These are phyloP conservation scores for Mortierella sp. DNA, from an alignment of 371 early-diverging fungal genomes.

Conservation along the genomic window DNA sequence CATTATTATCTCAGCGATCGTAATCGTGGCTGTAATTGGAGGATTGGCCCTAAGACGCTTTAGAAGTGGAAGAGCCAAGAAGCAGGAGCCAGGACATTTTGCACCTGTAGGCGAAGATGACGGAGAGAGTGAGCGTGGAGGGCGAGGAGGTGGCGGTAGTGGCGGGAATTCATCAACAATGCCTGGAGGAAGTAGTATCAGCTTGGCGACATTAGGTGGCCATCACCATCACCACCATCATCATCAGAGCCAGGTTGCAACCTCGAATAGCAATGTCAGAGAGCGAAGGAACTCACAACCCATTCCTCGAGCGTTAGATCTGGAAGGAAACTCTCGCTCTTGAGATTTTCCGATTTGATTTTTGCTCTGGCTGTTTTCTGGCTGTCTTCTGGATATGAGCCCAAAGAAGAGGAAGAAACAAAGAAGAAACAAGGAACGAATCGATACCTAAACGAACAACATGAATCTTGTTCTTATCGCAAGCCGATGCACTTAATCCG, in stretches of 20 bases:
- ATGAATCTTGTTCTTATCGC: too few species aligned
- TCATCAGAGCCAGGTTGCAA: slow-evolving; percentile 20
- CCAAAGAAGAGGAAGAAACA: not conserved
- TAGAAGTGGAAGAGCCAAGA: slow-evolving; percentile 39
- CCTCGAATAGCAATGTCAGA: slow-evolving; percentile 27
- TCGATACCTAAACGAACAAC: too few species aligned
- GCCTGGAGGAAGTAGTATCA: slow-evolving; percentile 27
- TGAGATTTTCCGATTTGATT: slow-evolving; percentile 1
- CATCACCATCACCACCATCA: slow-evolving; percentile 29
- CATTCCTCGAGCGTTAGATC: slow-evolving; percentile 34
- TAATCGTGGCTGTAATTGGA: slow-evolving; percentile 35
- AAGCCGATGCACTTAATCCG: too few species aligned
- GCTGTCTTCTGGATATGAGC: not conserved
- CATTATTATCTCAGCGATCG: slow-evolving; percentile 13
- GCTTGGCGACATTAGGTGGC: slow-evolving; percentile 27
- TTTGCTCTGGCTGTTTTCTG: too few species aligned
- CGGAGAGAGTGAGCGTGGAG: slow-evolving; percentile 18
- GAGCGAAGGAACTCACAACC: slow-evolving; percentile 53
- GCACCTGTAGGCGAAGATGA: slow-evolving; percentile 45
- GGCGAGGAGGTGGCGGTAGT: not conserved
- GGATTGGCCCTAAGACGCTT: slow-evolving; percentile 21
- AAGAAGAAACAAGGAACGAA: too few species aligned
- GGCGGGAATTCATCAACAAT: not conserved
- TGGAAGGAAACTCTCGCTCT: slow-evolving; percentile 18
- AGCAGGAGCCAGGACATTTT: slow-evolving; percentile 52